A percentile compares a stretch with the other conserved stretches of the same genome.
phyloP scores from a whole-genome alignment of 192 early-diverging fungal species.

The Backusella macrospora region DNA sequence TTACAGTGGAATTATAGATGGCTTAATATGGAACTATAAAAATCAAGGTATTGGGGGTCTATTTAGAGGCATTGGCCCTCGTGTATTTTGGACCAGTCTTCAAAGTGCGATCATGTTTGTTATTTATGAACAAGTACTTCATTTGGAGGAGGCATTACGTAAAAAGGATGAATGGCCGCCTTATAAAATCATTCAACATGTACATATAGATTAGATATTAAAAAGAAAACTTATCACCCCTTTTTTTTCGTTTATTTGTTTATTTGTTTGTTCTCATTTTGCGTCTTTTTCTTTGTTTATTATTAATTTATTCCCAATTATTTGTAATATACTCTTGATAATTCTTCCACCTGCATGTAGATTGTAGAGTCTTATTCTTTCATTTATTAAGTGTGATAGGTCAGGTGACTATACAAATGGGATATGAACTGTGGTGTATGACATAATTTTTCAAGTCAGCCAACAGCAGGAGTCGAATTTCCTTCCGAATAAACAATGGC shows the following conservation, averaged over 20 bases:
- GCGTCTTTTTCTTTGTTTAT: neutral
- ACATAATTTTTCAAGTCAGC: slow-evolving; percentile 67
- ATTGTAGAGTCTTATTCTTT: slow-evolving; percentile 67
- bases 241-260: neutral
- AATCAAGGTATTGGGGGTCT: slow-evolving; percentile 60
- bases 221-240: neutral
- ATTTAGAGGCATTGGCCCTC: slow-evolving; percentile 74
- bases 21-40: slow-evolving; percentile 58
- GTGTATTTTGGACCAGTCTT: slow-evolving; percentile 71
- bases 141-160: slow-evolving; percentile 43
- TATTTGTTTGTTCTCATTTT: neutral
- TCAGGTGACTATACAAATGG: slow-evolving; percentile 74
- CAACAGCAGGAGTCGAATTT: slow-evolving; percentile 73
- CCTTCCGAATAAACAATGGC: slow-evolving; percentile 79
- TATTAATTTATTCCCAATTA: slow-evolving; percentile 20
- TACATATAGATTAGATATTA: slow-evolving; percentile 12
- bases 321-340: slow-evolving; percentile 42
- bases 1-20: slow-evolving; percentile 59
- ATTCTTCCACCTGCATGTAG: slow-evolving; percentile 62
- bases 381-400: slow-evolving; percentile 70
- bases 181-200: slow-evolving; percentile 10
- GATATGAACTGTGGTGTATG: slow-evolving; percentile 66
- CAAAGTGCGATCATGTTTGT: slow-evolving; percentile 76
- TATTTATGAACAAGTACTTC: slow-evolving; percentile 65
- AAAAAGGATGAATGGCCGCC: slow-evolving; percentile 37